These are phyloP conservation scores for Pythium brachiatum DNA, from an alignment of 352 stramenopile genomes.

Conservation along the genomic window DNA sequence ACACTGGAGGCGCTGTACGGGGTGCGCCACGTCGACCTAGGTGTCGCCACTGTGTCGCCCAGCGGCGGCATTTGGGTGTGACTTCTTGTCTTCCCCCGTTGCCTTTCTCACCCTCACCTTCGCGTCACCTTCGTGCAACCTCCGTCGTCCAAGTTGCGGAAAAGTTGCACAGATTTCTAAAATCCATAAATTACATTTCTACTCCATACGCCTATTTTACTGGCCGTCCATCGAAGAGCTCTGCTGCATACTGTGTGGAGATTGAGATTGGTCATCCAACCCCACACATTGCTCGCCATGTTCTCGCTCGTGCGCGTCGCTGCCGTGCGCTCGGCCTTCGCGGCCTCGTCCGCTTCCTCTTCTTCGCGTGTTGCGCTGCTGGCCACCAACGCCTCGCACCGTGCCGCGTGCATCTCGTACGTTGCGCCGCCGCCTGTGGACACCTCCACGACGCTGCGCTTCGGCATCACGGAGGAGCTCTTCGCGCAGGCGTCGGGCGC, in stretches of 20 bases:
- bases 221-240: slow-evolving; percentile 2
- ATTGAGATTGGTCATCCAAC: not conserved
- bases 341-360: not conserved
- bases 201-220: not conserved
- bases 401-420: slow-evolving; percentile 44
- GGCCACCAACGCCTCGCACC: slow-evolving; percentile 4
- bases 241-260: not conserved
- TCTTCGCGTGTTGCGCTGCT: slow-evolving; percentile 6
- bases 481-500: slow-evolving; percentile 36
- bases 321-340: slow-evolving; percentile 6
- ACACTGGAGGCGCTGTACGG: slow-evolving; percentile 13
- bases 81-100: not conserved
- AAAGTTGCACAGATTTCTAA: not conserved
- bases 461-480: slow-evolving; percentile 54
- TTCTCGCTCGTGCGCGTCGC: slow-evolving; percentile 3
- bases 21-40: slow-evolving; percentile 9
- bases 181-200: slow-evolving; percentile 3
- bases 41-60: not conserved
- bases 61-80: slow-evolving; percentile 13
- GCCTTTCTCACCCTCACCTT: not conserved
- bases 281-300: not conserved
- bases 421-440: slow-evolving; percentile 57
- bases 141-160: not conserved
- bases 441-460: slow-evolving; percentile 56
- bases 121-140: not conserved